Percentiles rank a stretch among this genome's conserved stretches.
phyloP scores from a whole-genome alignment of 2,329 filamentous ascomycete genomes.

The Alternaria longipes region DNA sequence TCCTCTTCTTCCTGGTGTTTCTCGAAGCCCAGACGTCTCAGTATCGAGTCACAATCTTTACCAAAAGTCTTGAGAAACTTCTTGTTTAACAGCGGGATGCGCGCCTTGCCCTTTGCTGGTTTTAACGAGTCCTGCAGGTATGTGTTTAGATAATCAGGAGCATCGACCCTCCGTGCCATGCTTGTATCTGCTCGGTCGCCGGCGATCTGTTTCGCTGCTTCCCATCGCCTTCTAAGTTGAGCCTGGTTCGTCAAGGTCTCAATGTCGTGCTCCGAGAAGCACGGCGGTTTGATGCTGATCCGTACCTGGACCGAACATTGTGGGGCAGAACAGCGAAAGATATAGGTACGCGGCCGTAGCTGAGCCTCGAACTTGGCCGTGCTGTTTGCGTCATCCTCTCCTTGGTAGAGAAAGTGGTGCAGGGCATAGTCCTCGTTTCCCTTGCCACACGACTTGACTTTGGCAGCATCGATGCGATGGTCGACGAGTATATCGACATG shows the following conservation, averaged over 20 bases:
- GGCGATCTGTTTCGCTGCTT: conserved; percentile 60
- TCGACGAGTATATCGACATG: conserved; percentile 68
- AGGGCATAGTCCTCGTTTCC: conserved; percentile 61
- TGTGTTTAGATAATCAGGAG: conserved; percentile 64
- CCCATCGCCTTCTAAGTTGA: conserved; percentile 62
- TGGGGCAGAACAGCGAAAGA: conserved; percentile 68
- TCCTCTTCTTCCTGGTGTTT: conserved; percentile 44
- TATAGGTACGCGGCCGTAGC: conserved; percentile 38
- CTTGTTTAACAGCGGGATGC: conserved; percentile 69
- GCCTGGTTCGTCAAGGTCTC: conserved; percentile 64
- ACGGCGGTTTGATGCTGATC: conserved; percentile 62
- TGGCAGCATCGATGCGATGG: conserved; percentile 55
- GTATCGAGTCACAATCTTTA: conserved; percentile 66
- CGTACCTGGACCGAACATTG: conserved; percentile 64
- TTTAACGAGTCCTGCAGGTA: conserved; percentile 69
- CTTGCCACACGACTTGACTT: conserved; percentile 53
- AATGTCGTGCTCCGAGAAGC: conserved; percentile 60
- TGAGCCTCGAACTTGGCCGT: conserved; percentile 27
- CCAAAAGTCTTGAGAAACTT: conserved; percentile 71
- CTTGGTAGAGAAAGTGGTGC: conserved; percentile 65
- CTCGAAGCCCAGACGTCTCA: conserved; percentile 67
- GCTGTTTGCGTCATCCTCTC: conserved; percentile 24
- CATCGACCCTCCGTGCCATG: conserved; percentile 62
- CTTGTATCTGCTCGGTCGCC: conserved; percentile 64
- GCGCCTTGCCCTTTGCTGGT: conserved; percentile 59